Conservation (phyloP, 2,329 filamentous ascomycete genomes). For the Dendrostoma leiphaemia region DNA sequence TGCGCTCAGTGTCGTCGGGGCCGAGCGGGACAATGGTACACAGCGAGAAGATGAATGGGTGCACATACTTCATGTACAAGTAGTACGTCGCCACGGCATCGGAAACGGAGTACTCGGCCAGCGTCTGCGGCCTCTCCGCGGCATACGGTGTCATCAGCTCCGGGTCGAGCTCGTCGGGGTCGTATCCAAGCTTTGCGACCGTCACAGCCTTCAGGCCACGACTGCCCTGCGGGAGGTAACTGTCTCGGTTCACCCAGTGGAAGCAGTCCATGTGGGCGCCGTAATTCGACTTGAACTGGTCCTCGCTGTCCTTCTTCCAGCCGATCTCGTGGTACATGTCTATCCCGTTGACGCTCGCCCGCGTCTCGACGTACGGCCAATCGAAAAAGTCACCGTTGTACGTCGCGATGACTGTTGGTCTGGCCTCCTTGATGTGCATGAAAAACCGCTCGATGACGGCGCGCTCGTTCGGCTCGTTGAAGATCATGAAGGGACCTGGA, state of each 20-base stretch:
- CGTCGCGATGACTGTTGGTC: conserved; percentile 96
- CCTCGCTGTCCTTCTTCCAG: conserved; percentile 91
- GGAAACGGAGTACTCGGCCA: conserved; percentile 97
- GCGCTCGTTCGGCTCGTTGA: conserved; percentile 96
- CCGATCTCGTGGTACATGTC: conserved; percentile 99
- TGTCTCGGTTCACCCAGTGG: conserved; percentile 98
- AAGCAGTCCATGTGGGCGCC: conserved; percentile 99
- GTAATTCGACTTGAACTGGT: conserved; percentile 94
- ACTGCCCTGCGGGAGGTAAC: conserved; percentile 94
- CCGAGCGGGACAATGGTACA: conserved; percentile 94
- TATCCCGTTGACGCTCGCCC: conserved; percentile 90
- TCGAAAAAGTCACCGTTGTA: conserved; percentile 99
- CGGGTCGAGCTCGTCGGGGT: conserved; percentile 95
- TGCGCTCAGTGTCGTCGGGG: conserved; percentile 88
- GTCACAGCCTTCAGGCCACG: conserved; percentile 97
- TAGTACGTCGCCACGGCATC: conserved; percentile 99
- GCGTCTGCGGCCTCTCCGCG: conserved; percentile 82
- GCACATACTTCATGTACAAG: conserved; percentile 99
- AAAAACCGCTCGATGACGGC: conserved; percentile 88
- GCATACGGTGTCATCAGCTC: conserved; percentile 96
- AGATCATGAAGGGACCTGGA: conserved; percentile 91
- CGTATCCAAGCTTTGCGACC: conserved; percentile 95
- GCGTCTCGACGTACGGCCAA: conserved; percentile 96
- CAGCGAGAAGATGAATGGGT: conserved; percentile 97
- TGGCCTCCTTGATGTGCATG: conserved; percentile 88